These are phyloP conservation scores for Annulohypoxylon truncatum DNA, from an alignment of 2,329 filamentous ascomycete species.

Conservation along the genomic window DNA sequence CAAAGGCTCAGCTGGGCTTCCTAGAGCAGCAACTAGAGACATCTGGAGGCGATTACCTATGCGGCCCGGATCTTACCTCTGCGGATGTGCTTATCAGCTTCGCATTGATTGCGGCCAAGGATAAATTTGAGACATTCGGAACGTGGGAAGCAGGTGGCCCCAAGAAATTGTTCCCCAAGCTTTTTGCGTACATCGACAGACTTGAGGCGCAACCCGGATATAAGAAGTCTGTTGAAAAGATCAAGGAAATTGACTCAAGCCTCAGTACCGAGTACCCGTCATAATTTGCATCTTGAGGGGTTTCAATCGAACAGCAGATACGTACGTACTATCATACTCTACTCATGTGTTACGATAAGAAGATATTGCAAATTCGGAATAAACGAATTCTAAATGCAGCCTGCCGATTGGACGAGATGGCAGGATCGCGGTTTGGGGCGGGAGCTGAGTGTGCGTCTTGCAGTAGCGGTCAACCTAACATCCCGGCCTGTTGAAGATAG, in stretches of 20 bases:
- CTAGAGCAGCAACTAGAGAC: conserved; percentile 62
- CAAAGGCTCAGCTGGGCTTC: conserved; percentile 60
- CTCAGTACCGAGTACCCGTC: conserved; percentile 48
- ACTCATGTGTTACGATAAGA: background rate
- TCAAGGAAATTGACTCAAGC: conserved; percentile 61
- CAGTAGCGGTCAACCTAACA: conserved; percentile 36
- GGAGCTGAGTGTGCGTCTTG: conserved; percentile 17
- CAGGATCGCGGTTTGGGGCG: conserved; percentile 16
- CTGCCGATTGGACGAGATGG: conserved; percentile 9
- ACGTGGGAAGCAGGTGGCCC: conserved; percentile 56
- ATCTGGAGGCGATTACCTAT: conserved; percentile 60
- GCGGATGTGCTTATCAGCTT: conserved; percentile 67
- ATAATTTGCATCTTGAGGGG: conserved; percentile 3
- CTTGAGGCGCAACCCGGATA: conserved; percentile 62
- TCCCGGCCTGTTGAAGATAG: conserved; percentile 7
- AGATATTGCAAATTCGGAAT: background rate
- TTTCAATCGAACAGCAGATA: background rate
- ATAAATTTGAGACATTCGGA: conserved; percentile 55
- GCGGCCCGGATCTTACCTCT: conserved; percentile 61
- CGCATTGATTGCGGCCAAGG: conserved; percentile 59
- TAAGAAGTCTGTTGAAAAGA: conserved; percentile 60
- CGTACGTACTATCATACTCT: background rate
- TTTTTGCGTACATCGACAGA: conserved; percentile 60
- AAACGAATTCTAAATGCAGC: conserved; percentile 3
- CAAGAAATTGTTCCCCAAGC: conserved; percentile 55